These are phyloP conservation scores for Coemansia sp. DNA, from an alignment of 192 early-diverging fungal genomes.

Conservation along the genomic window DNA sequence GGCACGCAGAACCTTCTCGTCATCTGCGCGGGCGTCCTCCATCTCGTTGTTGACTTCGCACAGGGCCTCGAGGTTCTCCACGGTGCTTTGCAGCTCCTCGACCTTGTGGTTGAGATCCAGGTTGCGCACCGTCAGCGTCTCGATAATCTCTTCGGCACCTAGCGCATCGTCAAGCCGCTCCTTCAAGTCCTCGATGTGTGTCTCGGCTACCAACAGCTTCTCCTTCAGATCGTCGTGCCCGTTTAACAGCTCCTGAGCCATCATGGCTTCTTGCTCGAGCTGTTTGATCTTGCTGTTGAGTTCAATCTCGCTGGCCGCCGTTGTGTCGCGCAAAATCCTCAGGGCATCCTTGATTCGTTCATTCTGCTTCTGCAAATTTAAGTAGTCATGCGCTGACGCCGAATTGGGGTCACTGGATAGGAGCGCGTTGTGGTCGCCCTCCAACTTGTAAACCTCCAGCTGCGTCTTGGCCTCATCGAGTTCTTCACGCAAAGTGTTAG, in stretches of 20 bases:
- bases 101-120: conserved; percentile 69
- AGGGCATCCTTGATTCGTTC: conserved; percentile 90
- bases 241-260: conserved; percentile 63
- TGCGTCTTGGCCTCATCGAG: conserved; percentile 77
- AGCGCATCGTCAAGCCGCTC: conserved; percentile 79
- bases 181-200: conserved; percentile 82
- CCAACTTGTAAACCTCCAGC: conserved; percentile 58
- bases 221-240: conserved; percentile 51
- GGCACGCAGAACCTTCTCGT: conserved; percentile 80
- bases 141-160: conserved; percentile 84
- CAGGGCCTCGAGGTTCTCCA: conserved; percentile 90
- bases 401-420: background rate
- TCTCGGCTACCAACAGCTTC: conserved; percentile 67
- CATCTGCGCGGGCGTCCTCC: conserved; percentile 91
- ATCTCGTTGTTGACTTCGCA: conserved; percentile 91
- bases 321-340: conserved; percentile 79
- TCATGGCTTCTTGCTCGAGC: conserved; percentile 72
- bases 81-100: conserved; percentile 74
- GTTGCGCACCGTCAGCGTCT: conserved; percentile 84
- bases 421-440: conserved; percentile 12
- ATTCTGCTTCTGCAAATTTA: conserved; percentile 81
- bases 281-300: conserved; percentile 64
- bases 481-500: conserved; percentile 73
- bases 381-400: conserved; percentile 56
- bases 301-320: conserved; percentile 72